Conservation (phyloP, 768 basidiomycete species). For the Kwoniella europaea region DNA sequence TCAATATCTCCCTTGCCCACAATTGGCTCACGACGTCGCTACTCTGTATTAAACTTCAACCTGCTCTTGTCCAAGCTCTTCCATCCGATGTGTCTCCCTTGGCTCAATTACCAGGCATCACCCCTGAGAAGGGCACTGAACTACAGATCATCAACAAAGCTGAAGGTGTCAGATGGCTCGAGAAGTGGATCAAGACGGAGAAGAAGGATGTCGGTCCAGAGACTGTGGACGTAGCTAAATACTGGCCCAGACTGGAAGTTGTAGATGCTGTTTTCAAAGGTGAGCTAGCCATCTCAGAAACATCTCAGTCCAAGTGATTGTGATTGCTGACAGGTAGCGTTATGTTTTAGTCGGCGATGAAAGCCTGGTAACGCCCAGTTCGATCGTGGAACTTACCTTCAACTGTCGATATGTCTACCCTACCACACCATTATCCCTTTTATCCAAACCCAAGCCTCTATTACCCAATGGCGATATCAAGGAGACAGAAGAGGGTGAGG, state of each 20-base stretch:
- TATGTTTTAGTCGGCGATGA: conserved; percentile 78
- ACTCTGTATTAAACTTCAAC: conserved; percentile 78
- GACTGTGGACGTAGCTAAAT: conserved; percentile 69
- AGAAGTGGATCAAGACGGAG: conserved; percentile 45
- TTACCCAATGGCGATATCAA: conserved; percentile 26
- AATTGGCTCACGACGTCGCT: conserved; percentile 86
- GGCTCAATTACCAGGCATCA: conserved; percentile 78
- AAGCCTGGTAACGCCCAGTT: conserved; percentile 79
- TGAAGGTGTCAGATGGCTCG: conserved; percentile 63
- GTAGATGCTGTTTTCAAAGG: conserved; percentile 86
- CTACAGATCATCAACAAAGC: conserved; percentile 51
- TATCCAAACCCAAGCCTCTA: conserved; percentile 4
- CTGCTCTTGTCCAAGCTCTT: conserved; percentile 82
- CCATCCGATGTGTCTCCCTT: conserved; percentile 60
- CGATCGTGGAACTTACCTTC: conserved; percentile 83
- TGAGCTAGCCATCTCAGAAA: conserved; percentile 54
- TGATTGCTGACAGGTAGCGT: conserved; percentile 9
- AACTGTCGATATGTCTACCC: conserved; percentile 77
- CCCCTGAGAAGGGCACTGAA: conserved; percentile 57
- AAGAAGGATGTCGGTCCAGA: conserved; percentile 55
- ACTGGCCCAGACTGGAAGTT: conserved; percentile 73
- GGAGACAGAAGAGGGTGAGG: conserved; percentile 47
- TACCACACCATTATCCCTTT: conserved; percentile 31
- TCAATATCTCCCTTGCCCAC: conserved; percentile 80
- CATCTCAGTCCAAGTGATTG: not conserved